phyloP scores from a whole-genome alignment of 805 yeast species.

The Grigorovia jiainica region DNA sequence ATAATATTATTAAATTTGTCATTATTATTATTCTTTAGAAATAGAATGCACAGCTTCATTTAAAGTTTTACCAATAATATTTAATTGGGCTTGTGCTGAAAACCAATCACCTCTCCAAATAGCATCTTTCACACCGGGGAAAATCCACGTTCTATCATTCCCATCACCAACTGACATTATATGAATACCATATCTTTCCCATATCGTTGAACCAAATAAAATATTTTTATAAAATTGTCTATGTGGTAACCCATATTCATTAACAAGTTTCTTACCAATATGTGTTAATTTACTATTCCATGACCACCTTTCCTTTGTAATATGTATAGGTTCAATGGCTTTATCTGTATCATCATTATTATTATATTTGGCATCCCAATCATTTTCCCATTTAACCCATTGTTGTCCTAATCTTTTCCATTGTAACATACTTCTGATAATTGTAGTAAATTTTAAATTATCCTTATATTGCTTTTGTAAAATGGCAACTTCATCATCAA shows the following conservation, averaged over 20 bases:
- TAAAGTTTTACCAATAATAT: conserved; percentile 32
- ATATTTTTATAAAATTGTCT: conserved; percentile 62
- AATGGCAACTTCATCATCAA: conserved; percentile 39
- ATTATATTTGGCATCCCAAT: conserved; percentile 48
- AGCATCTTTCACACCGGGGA: conserved; percentile 68
- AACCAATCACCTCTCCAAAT: conserved; percentile 41
- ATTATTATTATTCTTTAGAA: conserved; percentile 15
- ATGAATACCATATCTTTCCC: conserved; percentile 42
- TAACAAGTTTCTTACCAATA: conserved; percentile 43
- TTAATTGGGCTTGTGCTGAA: conserved; percentile 44
- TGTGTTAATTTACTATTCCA: conserved; percentile 58
- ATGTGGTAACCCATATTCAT: conserved; percentile 33
- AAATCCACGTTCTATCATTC: conserved; percentile 35
- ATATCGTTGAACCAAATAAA: conserved; percentile 56
- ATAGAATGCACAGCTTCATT: conserved; percentile 21
- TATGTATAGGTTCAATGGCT: conserved; percentile 57
- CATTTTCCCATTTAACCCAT: conserved; percentile 42
- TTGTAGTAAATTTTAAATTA: conserved; percentile 21
- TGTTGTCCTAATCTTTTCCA: conserved; percentile 37
- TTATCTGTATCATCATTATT: conserved; percentile 27
- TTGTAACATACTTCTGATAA: conserved; percentile 28
- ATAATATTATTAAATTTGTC: too few species aligned
- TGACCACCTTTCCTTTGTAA: conserved; percentile 59
- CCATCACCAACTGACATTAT: conserved; percentile 26
- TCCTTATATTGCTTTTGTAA: conserved; percentile 25